Percentiles rank a stretch among this genome's conserved stretches.
Conservation (phyloP, 2,329 filamentous ascomycete genomes). For the Botrytis porri region DNA sequence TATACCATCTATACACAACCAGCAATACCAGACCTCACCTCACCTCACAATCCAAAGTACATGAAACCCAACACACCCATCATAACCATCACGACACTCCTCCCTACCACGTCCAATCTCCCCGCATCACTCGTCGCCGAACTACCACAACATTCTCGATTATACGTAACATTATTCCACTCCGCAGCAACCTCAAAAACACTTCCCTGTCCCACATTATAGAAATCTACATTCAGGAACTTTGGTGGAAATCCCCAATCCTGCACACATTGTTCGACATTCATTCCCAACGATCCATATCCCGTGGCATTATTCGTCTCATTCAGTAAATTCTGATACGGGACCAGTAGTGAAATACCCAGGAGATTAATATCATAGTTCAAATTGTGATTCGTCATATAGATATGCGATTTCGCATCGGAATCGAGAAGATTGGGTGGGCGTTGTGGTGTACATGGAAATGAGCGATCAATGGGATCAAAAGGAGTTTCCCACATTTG, state of each 20-base stretch:
- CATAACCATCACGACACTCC: not conserved
- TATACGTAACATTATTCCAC: slow-evolving; percentile 72
- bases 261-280: slow-evolving; percentile 58
- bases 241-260: slow-evolving; percentile 70
- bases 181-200: slow-evolving; percentile 72
- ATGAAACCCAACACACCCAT: not conserved
- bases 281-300: slow-evolving; percentile 62
- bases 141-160: slow-evolving; percentile 54
- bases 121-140: not conserved
- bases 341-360: slow-evolving; percentile 63
- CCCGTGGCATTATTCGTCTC: slow-evolving; percentile 67
- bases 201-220: slow-evolving; percentile 65
- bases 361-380: slow-evolving; percentile 73
- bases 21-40: too few species aligned
- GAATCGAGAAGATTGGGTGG: slow-evolving; percentile 61
- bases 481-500: slow-evolving; percentile 93
- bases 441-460: slow-evolving; percentile 76
- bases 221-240: slow-evolving; percentile 81
- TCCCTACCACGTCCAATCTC: not conserved
- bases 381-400: slow-evolving; percentile 87
- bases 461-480: slow-evolving; percentile 51
- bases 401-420: slow-evolving; percentile 61
- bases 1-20: not conserved
- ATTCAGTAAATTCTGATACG: slow-evolving; percentile 67
- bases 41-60: slow-evolving; percentile 1